Base-by-base conservation (phyloP, 2,329 filamentous ascomycete species). In the Daldinia sp. region DNA sequence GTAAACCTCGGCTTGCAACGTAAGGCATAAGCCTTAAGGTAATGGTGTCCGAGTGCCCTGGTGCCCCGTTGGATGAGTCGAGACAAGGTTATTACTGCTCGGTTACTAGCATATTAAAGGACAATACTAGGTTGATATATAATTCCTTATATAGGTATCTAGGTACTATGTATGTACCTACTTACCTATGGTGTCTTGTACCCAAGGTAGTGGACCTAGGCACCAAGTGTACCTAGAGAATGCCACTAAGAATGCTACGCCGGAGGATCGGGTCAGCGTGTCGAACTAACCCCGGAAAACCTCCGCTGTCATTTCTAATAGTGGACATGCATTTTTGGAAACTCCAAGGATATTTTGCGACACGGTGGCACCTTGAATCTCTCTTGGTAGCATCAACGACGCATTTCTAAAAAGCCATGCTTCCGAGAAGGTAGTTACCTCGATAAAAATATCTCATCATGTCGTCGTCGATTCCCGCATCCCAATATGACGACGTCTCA, bases 1-100 rank as follows among this genome's bases (percentile, higher is more conserved):
- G 19, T 39, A 49, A 49, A 53, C 63, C 63, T 66, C 63, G 63
- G 63, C 60, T 63, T 66, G 63, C 57, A 64, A 66, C 63, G 48
- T 41, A 47, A 15, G 32, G n/a, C n/a, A n/a, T n/a, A n/a, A n/a
- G n/a, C n/a, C n/a, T n/a, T n/a, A n/a, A n/a, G n/a, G n/a, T n/a
- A n/a, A n/a, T n/a, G n/a, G n/a, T n/a, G n/a, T n/a, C n/a, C n/a
- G n/a, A n/a, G n/a, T n/a, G n/a, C n/a, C n/a, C n/a, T n/a, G n/a
- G n/a, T n/a, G n/a, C n/a, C n/a, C n/a, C n/a, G n/a, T n/a, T n/a
- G n/a, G n/a, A n/a, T 41, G 19, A 41, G 37, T 41, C 19, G 37
- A 41, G 37, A 41, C 37, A 41, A 41, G 19, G 19, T 23, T 43
- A 43, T 25, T 15, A 43, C 6, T 11, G 21, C 4, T 25, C 39